A percentile compares a stretch with the other conserved stretches of the same genome.
Conservation (phyloP, 768 basidiomycete genomes). For the Pleurotus salmoneostramineus region DNA sequence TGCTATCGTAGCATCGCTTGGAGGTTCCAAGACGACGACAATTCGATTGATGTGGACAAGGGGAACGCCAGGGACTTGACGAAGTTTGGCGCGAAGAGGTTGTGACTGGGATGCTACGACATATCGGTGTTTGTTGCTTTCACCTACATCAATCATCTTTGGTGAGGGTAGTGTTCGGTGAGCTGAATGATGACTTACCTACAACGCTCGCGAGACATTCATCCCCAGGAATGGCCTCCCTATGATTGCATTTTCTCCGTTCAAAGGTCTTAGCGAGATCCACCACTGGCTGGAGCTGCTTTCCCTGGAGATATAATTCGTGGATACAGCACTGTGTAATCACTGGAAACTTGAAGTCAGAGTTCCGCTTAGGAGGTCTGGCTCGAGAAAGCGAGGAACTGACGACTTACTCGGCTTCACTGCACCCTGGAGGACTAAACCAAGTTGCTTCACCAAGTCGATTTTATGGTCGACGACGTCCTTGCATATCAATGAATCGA, state of each 20-base stretch:
- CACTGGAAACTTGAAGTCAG: constrained; percentile 64
- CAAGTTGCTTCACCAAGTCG: constrained; percentile 74
- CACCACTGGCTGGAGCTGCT: constrained; percentile 65
- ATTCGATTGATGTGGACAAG: constrained; percentile 89
- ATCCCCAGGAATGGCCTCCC: constrained; percentile 77
- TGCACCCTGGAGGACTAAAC: constrained; percentile 76
- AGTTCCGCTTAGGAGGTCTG: constrained; percentile 14
- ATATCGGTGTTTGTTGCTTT: constrained; percentile 89
- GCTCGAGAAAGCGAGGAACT: constrained; percentile 3
- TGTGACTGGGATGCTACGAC: constrained; percentile 83
- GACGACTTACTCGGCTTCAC: constrained; percentile 83
- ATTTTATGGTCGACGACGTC: constrained; percentile 63
- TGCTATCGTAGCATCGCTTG: constrained; percentile 70
- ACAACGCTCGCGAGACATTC: constrained; percentile 82
- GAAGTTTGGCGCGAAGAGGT: constrained; percentile 63
- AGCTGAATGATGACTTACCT: constrained; percentile 43
- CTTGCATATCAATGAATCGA: constrained; percentile 84
- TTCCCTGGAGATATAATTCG: constrained; percentile 85
- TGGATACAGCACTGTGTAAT: constrained; percentile 98
- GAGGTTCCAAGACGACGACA: constrained; percentile 91
- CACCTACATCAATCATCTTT: constrained; percentile 39
- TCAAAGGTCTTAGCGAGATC: constrained; percentile 94
- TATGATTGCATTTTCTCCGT: constrained; percentile 91
- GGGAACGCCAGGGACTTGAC: constrained; percentile 79
- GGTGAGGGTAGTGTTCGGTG: neutral